Conservation (phyloP, 108 stramenopile species). For the Bacterosira constricta region DNA sequence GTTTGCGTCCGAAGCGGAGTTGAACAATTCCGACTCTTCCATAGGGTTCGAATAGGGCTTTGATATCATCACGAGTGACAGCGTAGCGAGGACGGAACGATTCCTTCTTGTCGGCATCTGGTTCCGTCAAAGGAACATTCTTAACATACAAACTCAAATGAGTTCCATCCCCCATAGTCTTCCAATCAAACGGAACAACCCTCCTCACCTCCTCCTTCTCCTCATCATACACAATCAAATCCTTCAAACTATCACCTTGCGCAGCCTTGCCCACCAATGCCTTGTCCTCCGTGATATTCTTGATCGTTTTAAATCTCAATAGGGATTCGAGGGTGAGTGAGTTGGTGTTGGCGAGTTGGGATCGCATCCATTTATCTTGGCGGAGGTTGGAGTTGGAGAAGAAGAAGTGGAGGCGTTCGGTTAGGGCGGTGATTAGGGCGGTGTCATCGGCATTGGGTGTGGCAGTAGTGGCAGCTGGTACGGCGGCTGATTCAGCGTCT, state of each 20-base stretch:
- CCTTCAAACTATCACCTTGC: slow-evolving; percentile 33
- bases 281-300: slow-evolving; percentile 55
- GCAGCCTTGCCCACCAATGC: slow-evolving; percentile 67
- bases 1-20: slow-evolving; percentile 44
- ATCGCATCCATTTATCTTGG: slow-evolving; percentile 83
- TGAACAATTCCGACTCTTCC: slow-evolving; percentile 77
- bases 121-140: slow-evolving; percentile 68
- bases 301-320: slow-evolving; percentile 81
- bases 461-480: background rate
- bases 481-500: background rate
- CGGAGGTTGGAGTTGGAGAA: slow-evolving; percentile 89
- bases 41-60: slow-evolving; percentile 66
- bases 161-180: slow-evolving; percentile 73
- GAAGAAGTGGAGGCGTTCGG: slow-evolving; percentile 87
- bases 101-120: slow-evolving; percentile 35
- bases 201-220: slow-evolving; percentile 62
- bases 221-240: slow-evolving; percentile 50
- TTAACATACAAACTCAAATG: slow-evolving; percentile 65
- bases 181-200: slow-evolving; percentile 66
- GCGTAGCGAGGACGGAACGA: slow-evolving; percentile 44
- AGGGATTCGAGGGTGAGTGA: slow-evolving; percentile 63
- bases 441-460: background rate
- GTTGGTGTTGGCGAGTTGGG: slow-evolving; percentile 50
- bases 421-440: slow-evolving; percentile 31
- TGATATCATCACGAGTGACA: slow-evolving; percentile 72